Base-by-base conservation (phyloP, 2,329 filamentous ascomycete genomes). In the Calonectria pseudoreteaudii region DNA sequence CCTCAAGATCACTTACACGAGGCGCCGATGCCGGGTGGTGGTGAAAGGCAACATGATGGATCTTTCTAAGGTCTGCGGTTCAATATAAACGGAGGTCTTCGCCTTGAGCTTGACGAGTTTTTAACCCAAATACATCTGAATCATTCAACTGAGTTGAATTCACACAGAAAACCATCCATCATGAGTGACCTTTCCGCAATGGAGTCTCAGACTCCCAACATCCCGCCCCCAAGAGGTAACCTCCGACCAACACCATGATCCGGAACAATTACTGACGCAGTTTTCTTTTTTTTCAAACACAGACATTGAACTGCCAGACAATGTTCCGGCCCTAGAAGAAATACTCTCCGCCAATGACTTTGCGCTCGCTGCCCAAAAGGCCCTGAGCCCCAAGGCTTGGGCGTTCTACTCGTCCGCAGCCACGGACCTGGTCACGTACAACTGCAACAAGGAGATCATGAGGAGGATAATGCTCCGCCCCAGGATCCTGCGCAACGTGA, bases 321-420 rank as follows among this genome's bases (percentile, higher is more conserved):
- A 70, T 1, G 71, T 80, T 36, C 79, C 80, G 3, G 60, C 60
- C 1, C 74, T 82, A 6, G 58, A 73, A 3, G 65, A 79, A 10
- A 79, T 83, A 53, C 73, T 83, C 38, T 83, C 77, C 4, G 79
- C 81, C 28, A 74, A 91, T 74, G 92, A 94, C 83, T 93, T 93
- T 79, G 88, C 91, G 66, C 72, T 84, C 14, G 90, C 89, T 0
- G 92, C 92, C 5, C 86, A 88, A 20, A 84, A 85, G 31, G 89
- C 88, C 8, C 86, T 92, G 62, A 87, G 87, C 11, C 87, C 88
- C 28, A 94, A 94, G 79, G 90, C 92, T n/a, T 93, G 91, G 91
- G 92, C 92, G 0, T 94, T 93, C 79, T 90, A 92, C 80, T 93
- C 91, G 26, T 93, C 91, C 11, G 92, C 92, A 2, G 90, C 92